Conservation (phyloP, 163 green algal species). For the Volvox carteri region DNA sequence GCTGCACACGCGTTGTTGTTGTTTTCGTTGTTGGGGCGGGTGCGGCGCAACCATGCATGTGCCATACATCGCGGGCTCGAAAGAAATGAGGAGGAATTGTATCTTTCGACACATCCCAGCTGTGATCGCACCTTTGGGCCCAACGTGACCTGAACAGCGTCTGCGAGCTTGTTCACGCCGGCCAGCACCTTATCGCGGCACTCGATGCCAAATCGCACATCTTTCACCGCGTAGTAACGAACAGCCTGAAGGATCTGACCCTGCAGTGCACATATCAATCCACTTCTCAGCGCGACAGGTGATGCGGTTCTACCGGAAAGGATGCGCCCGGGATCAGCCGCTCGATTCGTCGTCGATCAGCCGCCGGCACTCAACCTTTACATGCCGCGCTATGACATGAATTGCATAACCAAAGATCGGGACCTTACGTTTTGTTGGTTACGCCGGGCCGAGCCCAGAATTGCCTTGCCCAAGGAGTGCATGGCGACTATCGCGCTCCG, state of each 20-base stretch:
- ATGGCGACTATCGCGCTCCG: constrained; percentile 5
- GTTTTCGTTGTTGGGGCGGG: too few relatives aligned
- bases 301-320: neutral
- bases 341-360: constrained; percentile 25
- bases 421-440: constrained; percentile 27
- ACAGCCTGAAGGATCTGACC: constrained; percentile 58
- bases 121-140: constrained; percentile 97
- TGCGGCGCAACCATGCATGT: too few relatives aligned
- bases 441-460: constrained; percentile 39
- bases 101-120: too few relatives aligned
- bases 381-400: neutral
- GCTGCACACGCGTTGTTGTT: too few relatives aligned
- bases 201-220: constrained; percentile 94
- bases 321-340: neutral
- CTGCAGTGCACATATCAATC: constrained; percentile 23
- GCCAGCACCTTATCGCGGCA: constrained; percentile 89
- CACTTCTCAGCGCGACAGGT: neutral
- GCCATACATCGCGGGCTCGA: too few relatives aligned
- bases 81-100: too few relatives aligned
- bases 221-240: constrained; percentile 84
- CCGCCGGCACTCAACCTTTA: neutral
- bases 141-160: constrained; percentile 98
- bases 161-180: constrained; percentile 96
- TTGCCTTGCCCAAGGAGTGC: constrained; percentile 43
- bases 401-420: neutral